Percentiles rank a stretch among this genome's conserved stretches.
Evolutionary conservation across 371 early-diverging fungal species (phyloP).

Genomic region (Haplosporangium sp.): DNA sequence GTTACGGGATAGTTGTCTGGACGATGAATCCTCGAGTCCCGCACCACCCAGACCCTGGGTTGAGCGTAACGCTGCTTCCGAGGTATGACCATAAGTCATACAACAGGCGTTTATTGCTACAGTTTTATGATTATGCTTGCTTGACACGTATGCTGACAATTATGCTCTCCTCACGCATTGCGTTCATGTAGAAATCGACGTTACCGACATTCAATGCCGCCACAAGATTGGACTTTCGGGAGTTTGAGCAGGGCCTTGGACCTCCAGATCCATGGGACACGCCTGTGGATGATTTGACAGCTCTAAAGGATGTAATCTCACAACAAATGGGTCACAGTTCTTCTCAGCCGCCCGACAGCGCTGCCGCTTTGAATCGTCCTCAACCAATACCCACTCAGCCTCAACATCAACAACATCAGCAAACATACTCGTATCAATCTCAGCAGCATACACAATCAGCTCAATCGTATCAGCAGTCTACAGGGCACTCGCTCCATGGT

Average conservation of each 20-base stretch:
- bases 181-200: conserved; percentile 28
- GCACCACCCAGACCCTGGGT: conserved; percentile 34
- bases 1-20: conserved; percentile 35
- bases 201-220: conserved; percentile 25
- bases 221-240: conserved; percentile 64
- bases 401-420: conserved; percentile 25
- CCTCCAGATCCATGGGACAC: conserved; percentile 83
- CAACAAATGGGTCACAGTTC: conserved; percentile 33
- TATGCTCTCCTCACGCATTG: background rate
- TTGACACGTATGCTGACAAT: too few species aligned
- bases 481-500: conserved; percentile 4
- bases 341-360: conserved; percentile 12
- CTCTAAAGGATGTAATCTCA: conserved; percentile 44
- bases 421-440: conserved; percentile 13
- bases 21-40: conserved; percentile 30
- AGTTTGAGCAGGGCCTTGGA: conserved; percentile 79
- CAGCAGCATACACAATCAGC: conserved; percentile 19
- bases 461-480: conserved; percentile 20
- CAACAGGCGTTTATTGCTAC: too few species aligned
- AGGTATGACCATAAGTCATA: conserved; percentile 11
- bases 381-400: conserved; percentile 18
- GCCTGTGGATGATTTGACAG: conserved; percentile 66
- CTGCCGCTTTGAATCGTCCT: conserved; percentile 2
- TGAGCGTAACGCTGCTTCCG: conserved; percentile 24
- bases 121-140: too few species aligned